A percentile compares a stretch with the other conserved stretches of the same genome.
phyloP scores from a whole-genome alignment of 805 yeast species.

The Wickerhamomyces chaumierensis region DNA sequence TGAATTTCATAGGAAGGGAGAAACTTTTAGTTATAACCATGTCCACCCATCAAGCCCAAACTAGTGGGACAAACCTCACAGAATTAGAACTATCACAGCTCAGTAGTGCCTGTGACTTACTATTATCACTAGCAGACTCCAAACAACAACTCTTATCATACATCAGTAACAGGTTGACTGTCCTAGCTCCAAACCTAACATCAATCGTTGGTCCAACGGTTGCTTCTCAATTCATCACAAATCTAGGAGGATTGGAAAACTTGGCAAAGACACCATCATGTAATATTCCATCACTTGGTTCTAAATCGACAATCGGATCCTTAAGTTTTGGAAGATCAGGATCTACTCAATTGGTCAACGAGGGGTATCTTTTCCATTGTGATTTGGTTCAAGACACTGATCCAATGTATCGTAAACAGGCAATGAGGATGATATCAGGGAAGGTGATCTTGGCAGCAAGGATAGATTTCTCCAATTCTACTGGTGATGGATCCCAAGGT shows the following conservation, averaged over 20 bases:
- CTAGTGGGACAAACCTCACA: slow-evolving; percentile 18
- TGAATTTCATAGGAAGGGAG: slow-evolving; percentile 41
- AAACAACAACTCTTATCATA: slow-evolving; percentile 35
- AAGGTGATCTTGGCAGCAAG: slow-evolving; percentile 77
- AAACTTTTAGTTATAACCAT: slow-evolving; percentile 63
- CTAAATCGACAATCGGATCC: slow-evolving; percentile 21
- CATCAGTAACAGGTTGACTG: slow-evolving; percentile 43
- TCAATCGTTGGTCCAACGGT: slow-evolving; percentile 61
- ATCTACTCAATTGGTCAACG: slow-evolving; percentile 30
- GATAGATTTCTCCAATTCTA: slow-evolving; percentile 45
- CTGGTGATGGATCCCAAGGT: slow-evolving; percentile 45
- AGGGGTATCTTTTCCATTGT: slow-evolving; percentile 58
- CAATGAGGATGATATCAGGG: slow-evolving; percentile 68
- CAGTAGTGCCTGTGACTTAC: slow-evolving; percentile 32
- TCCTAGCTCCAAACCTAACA: slow-evolving; percentile 72
- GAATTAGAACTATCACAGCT: slow-evolving; percentile 27
- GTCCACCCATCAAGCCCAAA: slow-evolving; percentile 46
- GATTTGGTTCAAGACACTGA: slow-evolving; percentile 51
- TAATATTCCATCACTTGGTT: slow-evolving; percentile 69
- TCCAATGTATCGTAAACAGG: slow-evolving; percentile 49
- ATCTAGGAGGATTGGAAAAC: slow-evolving; percentile 56
- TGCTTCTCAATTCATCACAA: slow-evolving; percentile 62
- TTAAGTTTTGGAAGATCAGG: slow-evolving; percentile 33
- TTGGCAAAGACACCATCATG: slow-evolving; percentile 70
- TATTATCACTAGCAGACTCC: slow-evolving; percentile 33